A percentile compares a stretch with the other conserved stretches of the same genome.
phyloP scores from a whole-genome alignment of 129 eudicot species.

The Lactuca sativa region DNA sequence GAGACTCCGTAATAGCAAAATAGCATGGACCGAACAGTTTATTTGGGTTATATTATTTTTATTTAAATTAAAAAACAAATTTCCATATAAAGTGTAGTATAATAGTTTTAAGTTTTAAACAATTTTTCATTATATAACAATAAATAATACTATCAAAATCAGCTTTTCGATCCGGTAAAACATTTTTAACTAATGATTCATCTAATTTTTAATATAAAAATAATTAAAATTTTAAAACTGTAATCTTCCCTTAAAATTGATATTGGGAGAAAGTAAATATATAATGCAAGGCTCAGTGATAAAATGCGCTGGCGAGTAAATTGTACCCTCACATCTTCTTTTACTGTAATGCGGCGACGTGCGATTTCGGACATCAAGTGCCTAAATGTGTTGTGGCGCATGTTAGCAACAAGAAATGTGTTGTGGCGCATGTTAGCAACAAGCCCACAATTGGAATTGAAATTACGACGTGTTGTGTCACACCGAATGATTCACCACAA shows the following conservation, averaged over 20 bases:
- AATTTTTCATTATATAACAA: not conserved
- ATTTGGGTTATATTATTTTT: not conserved
- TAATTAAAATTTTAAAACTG: too few species aligned
- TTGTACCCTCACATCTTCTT: not conserved
- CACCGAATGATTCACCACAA: too few species aligned
- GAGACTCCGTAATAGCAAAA: constrained; percentile 6
- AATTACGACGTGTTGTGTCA: not conserved
- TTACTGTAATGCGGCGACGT: constrained; percentile 16
- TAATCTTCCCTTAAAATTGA: too few species aligned
- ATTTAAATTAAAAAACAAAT: too few species aligned
- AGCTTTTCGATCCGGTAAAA: too few species aligned
- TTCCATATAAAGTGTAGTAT: too few species aligned
- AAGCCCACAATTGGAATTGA: not conserved
- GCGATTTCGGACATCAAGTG: not conserved
- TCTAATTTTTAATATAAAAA: not conserved
- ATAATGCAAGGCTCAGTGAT: constrained; percentile 3
- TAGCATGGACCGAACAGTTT: constrained; percentile 27
- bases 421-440: constrained; percentile 7
- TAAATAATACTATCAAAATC: too few species aligned
- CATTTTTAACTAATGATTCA: not conserved
- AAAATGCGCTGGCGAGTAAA: constrained; percentile 18
- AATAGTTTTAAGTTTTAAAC: not conserved
- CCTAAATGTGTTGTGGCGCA: constrained; percentile 11
- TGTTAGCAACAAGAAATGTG: not conserved
- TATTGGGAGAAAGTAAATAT: not conserved